Conservation (phyloP, 192 early-diverging fungal species). For the Backusella morwellensis region DNA sequence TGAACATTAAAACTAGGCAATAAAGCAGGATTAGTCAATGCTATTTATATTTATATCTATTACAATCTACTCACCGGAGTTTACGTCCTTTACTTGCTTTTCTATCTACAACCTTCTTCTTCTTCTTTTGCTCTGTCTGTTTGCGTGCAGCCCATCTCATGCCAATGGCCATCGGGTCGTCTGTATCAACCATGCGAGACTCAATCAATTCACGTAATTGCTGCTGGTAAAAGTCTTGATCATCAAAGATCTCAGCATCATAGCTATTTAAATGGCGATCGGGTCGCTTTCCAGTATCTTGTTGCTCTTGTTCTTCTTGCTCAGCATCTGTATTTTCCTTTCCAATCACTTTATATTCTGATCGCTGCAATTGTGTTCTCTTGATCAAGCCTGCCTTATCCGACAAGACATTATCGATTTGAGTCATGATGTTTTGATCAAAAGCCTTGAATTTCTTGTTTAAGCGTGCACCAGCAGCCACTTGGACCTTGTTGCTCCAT, state of each 20-base stretch:
- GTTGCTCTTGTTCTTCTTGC: constrained; percentile 36
- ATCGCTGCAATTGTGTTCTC: constrained; percentile 81
- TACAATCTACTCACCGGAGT: constrained; percentile 50
- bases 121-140: constrained; percentile 58
- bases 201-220: constrained; percentile 94
- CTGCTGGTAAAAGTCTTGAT: constrained; percentile 94
- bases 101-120: constrained; percentile 80
- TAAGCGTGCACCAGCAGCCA: constrained; percentile 63
- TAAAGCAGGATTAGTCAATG: background rate
- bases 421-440: constrained; percentile 61
- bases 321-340: constrained; percentile 22
- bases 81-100: constrained; percentile 91
- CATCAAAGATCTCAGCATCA: constrained; percentile 92
- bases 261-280: constrained; percentile 69
- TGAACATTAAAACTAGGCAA: constrained; percentile 81
- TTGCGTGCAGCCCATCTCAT: constrained; percentile 83
- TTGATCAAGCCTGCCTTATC: constrained; percentile 80
- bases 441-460: constrained; percentile 96
- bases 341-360: constrained; percentile 63
- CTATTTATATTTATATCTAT: background rate
- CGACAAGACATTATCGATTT: constrained; percentile 45
- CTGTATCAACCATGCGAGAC: constrained; percentile 85
- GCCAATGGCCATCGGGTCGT: constrained; percentile 80
- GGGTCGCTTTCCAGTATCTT: constrained; percentile 28
- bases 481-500: constrained; percentile 88